These are phyloP conservation scores for Lodderomyces jiufengensis DNA, from an alignment of 1,139 yeast species.

Conservation along the genomic window DNA sequence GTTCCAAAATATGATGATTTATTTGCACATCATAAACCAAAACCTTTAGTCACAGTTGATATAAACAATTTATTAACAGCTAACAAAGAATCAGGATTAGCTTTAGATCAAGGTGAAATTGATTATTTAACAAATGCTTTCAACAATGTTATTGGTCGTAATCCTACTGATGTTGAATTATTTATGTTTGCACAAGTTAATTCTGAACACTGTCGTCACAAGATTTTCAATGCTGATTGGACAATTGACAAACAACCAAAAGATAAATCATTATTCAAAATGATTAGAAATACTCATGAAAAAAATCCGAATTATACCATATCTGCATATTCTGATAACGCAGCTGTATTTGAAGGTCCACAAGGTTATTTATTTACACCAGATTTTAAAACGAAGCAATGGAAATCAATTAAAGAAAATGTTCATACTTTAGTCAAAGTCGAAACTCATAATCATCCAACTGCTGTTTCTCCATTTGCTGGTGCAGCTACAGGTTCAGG, in stretches of 20 bases:
- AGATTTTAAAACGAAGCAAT: conserved; percentile 63
- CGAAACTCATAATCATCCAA: conserved; percentile 98
- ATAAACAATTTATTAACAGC: conserved; percentile 67
- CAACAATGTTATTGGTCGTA: conserved; percentile 68
- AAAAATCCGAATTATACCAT: conserved; percentile 79
- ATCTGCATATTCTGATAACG: conserved; percentile 95
- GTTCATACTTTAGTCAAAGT: conserved; percentile 93
- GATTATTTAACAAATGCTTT: conserved; percentile 83
- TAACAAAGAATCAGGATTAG: conserved; percentile 82
- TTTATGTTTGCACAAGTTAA: conserved; percentile 99
- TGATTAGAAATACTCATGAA: conserved; percentile 93
- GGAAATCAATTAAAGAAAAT: conserved; percentile 71
- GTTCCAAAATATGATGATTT: conserved; percentile 67
- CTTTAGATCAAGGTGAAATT: conserved; percentile 89
- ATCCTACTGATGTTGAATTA: conserved; percentile 96
- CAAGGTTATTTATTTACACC: conserved; percentile 78
- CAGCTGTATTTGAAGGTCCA: conserved; percentile 92
- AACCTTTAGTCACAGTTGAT: conserved; percentile 79
- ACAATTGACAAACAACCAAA: conserved; percentile 81
- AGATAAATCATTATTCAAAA: conserved; percentile 76
- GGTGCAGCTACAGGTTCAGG: conserved; percentile 99
- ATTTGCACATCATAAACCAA: conserved; percentile 76
- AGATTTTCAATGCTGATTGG: conserved; percentile 98
- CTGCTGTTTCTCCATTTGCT: conserved; percentile 98
- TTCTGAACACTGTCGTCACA: conserved; percentile 99